Conservation (phyloP, 192 early-diverging fungal genomes). For the Coemansia asiatica region DNA sequence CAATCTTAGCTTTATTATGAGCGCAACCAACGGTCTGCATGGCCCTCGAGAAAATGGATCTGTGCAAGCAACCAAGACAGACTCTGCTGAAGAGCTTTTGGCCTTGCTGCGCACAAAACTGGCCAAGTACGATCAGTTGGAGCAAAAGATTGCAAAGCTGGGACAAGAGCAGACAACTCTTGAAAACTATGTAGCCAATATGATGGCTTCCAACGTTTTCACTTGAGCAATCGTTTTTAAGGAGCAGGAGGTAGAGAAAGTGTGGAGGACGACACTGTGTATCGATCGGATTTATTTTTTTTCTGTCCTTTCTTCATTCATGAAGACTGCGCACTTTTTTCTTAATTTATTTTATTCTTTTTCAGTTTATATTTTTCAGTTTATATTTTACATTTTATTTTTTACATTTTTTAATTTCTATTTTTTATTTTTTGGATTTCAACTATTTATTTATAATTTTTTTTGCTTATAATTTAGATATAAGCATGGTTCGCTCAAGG, state of each 20-base stretch:
- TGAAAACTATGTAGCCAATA: conserved; percentile 50
- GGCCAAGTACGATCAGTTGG: conserved; percentile 31
- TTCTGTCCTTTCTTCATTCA: neutral
- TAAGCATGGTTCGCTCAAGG: conserved; percentile 35
- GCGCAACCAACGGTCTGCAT: neutral
- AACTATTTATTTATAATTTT: conserved; percentile 4
- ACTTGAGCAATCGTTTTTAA: conserved; percentile 7
- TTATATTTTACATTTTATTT: too few species aligned
- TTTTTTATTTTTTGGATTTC: too few species aligned
- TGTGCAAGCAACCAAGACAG: neutral
- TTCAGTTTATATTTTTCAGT: conserved; percentile 6
- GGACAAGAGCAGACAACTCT: conserved; percentile 38
- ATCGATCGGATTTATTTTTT: neutral
- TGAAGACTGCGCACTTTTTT: conserved; percentile 9
- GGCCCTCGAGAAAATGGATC: neutral
- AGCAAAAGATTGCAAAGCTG: conserved; percentile 25
- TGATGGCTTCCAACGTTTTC: conserved; percentile 52
- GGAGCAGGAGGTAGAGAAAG: conserved; percentile 11
- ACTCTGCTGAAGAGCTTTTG: conserved; percentile 12
- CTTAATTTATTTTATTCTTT: neutral
- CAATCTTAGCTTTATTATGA: neutral
- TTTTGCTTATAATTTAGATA: neutral
- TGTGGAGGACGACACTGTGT: too few species aligned
- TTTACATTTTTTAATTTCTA: too few species aligned
- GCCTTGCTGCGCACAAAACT: conserved; percentile 25